phyloP scores from a whole-genome alignment of 176 grass and related monocot species.

The Tuctoria greenei region DNA sequence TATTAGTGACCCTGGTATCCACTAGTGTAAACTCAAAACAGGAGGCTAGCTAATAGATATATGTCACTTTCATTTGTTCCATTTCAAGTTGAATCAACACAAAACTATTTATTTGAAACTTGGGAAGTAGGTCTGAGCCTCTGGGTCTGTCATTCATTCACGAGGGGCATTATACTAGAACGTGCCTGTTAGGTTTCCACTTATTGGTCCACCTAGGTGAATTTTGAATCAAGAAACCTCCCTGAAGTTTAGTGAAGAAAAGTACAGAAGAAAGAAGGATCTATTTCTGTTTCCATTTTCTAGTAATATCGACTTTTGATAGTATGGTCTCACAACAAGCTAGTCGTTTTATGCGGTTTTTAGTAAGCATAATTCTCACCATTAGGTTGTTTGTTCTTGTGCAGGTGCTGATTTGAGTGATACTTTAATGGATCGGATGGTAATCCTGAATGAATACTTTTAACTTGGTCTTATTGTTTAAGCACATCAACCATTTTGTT shows the following conservation, averaged over 20 bases:
- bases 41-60: slow-evolving; percentile 4
- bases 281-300: neutral
- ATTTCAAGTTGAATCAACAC: slow-evolving; percentile 6
- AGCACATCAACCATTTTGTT: neutral
- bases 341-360: neutral
- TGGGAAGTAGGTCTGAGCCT: neutral
- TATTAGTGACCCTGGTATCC: neutral
- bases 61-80: slow-evolving; percentile 8
- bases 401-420: slow-evolving; percentile 94
- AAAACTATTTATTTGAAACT: slow-evolving; percentile 4
- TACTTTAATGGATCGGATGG: slow-evolving; percentile 96
- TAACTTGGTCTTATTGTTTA: slow-evolving; percentile 8
- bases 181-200: neutral
- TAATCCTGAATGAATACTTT: slow-evolving; percentile 35
- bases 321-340: neutral
- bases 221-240: neutral
- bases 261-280: slow-evolving; percentile 1
- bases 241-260: neutral
- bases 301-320: neutral
- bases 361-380: slow-evolving; percentile 10
- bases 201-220: neutral
- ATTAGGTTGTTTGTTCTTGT: slow-evolving; percentile 35
- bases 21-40: slow-evolving; percentile 11
- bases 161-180: neutral
- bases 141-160: neutral